These are phyloP conservation scores for Kodamaea sp. DNA, from an alignment of 1,139 yeast species.

Conservation along the genomic window DNA sequence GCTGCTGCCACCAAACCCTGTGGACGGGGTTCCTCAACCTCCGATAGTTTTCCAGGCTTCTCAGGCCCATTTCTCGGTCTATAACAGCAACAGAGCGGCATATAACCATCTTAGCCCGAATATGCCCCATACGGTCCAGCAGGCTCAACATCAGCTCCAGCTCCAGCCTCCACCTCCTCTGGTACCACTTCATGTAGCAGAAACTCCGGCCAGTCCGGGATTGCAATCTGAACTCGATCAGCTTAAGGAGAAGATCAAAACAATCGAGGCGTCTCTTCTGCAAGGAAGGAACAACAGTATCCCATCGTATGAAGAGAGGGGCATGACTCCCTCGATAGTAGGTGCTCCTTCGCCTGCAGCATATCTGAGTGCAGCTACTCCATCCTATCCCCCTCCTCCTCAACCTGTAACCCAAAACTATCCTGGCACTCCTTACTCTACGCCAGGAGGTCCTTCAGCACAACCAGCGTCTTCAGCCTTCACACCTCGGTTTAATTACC, in stretches of 20 bases:
- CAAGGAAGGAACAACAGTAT: too few species aligned
- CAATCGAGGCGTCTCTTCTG: slow-evolving; percentile 41
- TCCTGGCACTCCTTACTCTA: background rate
- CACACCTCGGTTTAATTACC: background rate
- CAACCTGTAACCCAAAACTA: background rate
- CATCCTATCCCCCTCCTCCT: background rate
- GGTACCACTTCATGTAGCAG: background rate
- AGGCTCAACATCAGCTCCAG: background rate
- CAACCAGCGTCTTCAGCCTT: too few species aligned
- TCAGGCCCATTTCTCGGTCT: too few species aligned
- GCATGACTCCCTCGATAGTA: background rate
- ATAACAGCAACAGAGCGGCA: too few species aligned
- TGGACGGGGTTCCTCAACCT: too few species aligned
- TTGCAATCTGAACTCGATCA: slow-evolving; percentile 22
- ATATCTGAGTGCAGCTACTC: background rate
- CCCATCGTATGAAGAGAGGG: too few species aligned
- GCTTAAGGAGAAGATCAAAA: slow-evolving; percentile 41
- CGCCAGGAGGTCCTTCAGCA: background rate
- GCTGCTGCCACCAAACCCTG: background rate
- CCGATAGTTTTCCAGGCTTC: too few species aligned
- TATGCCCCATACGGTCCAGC: too few species aligned
- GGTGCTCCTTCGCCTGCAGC: slow-evolving; percentile 1
- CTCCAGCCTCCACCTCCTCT: background rate
- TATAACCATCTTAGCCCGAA: too few species aligned
- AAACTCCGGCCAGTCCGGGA: slow-evolving; percentile 2